Conservation (phyloP, 139 green algal genomes). For the Coelastrella sp. region DNA sequence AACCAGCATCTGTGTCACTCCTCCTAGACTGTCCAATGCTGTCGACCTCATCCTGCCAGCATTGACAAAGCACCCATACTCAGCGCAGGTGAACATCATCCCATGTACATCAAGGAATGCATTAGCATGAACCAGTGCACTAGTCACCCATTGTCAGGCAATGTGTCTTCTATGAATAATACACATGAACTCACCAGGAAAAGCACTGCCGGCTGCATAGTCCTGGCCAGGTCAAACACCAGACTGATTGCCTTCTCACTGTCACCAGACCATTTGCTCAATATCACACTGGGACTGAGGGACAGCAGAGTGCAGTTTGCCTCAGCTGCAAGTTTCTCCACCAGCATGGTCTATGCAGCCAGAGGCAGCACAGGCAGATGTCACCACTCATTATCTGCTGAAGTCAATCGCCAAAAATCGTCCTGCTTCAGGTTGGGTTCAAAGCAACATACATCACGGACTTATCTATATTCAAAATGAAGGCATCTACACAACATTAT, state of each 20-base stretch:
- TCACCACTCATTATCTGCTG: not conserved
- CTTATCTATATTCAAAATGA: too few relatives aligned
- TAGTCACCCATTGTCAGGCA: too few relatives aligned
- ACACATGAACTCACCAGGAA: slow-evolving; percentile 63
- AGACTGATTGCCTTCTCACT: slow-evolving; percentile 66
- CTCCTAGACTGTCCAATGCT: slow-evolving; percentile 50
- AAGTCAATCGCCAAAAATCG: too few relatives aligned
- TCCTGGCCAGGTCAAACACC: slow-evolving; percentile 64
- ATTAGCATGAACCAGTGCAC: not conserved
- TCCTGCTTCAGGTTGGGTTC: too few relatives aligned
- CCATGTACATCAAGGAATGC: not conserved
- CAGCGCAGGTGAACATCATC: not conserved
- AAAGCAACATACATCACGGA: too few relatives aligned
- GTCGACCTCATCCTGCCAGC: slow-evolving; percentile 73
- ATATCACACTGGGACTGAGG: slow-evolving; percentile 63
- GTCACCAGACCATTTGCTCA: slow-evolving; percentile 76
- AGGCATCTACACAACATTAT: too few relatives aligned
- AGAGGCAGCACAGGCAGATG: not conserved
- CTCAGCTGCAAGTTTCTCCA: slow-evolving; percentile 75
- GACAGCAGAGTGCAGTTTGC: slow-evolving; percentile 63
- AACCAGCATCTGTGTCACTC: slow-evolving; percentile 54
- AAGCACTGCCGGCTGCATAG: slow-evolving; percentile 63
- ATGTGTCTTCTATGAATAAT: too few relatives aligned
- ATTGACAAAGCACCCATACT: too few relatives aligned
- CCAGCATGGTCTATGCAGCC: slow-evolving; percentile 69